A percentile compares a stretch with the other conserved stretches of the same genome.
Conservation (phyloP, 2,329 filamentous ascomycete species). For the Colletotrichum siamense region DNA sequence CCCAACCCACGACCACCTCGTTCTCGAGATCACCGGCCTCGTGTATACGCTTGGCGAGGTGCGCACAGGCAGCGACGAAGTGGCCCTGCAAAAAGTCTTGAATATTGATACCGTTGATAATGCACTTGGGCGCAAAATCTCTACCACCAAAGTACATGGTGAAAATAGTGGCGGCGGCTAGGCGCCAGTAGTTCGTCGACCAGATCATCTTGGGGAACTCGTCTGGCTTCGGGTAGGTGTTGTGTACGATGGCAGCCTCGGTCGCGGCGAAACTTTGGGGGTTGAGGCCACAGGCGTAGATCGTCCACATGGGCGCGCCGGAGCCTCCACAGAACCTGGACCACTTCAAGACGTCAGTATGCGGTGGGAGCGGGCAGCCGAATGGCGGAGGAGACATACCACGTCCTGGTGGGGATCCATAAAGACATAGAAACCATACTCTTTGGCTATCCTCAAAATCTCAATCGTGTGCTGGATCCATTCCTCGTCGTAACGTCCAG, state of each 20-base stretch:
- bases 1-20: slow-evolving; percentile 91
- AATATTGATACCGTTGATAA: slow-evolving; percentile 94
- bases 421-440: slow-evolving; percentile 94
- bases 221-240: slow-evolving; percentile 84
- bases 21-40: slow-evolving; percentile 90
- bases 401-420: slow-evolving; percentile 99
- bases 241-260: slow-evolving; percentile 93
- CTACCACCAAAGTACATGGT: slow-evolving; percentile 91
- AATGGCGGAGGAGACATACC: slow-evolving; percentile 52
- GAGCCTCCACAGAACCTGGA: slow-evolving; percentile 93
- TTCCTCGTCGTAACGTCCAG: slow-evolving; percentile 90
- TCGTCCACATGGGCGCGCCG: slow-evolving; percentile 95
- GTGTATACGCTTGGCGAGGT: slow-evolving; percentile 83
- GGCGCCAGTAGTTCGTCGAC: slow-evolving; percentile 93
- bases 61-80: slow-evolving; percentile 79
- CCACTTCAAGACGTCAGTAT: slow-evolving; percentile 65
- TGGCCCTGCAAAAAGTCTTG: slow-evolving; percentile 93
- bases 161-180: slow-evolving; percentile 90
- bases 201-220: slow-evolving; percentile 98
- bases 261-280: slow-evolving; percentile 84
- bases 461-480: slow-evolving; percentile 93
- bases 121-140: slow-evolving; percentile 94
- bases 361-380: background rate
- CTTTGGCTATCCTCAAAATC: slow-evolving; percentile 80
- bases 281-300: slow-evolving; percentile 93